Evolutionary conservation across 2,329 filamentous ascomycete species (phyloP), one percentile per base, ranked within the genome.

Genomic region (Neophaeococcomyces aloes): DNA sequence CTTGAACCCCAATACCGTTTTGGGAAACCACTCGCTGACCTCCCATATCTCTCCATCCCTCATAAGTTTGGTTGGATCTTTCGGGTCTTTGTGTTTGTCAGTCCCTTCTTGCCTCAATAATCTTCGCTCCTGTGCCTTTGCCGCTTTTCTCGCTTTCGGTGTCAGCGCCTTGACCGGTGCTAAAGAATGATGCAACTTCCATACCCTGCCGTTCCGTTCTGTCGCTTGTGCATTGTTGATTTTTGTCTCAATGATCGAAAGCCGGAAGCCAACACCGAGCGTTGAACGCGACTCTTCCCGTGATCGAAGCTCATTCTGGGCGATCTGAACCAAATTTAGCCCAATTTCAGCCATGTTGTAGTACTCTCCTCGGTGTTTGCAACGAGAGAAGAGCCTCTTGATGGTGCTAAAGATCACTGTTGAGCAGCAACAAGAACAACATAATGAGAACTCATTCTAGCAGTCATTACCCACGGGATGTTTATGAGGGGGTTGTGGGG

Each of bases 281-380:
- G 49, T 49, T 17, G 44, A 46, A 2, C 49, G 41, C 13, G 40
- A 46, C 18, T 47, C 49, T 35, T 51, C 49, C 6, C 47, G 47
- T 3, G 47, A 40, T n/a, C 49, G 43, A 15, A 51, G 49, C 29
- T 51, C 49, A 30, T 51, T 51, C 42, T 57, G 47, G 44, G 56
- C 45, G 44, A 56, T 40, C 38, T 57, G 41, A 42, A 53, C 39
- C 47, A 56, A 15, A 48, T 57, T 47, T 38, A 56, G 40, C 13
- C 49, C 49, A 5, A 51, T 11, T 21, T 44, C 49, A 4, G 29
- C 38, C 44, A 49, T 42, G 30, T 15, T 42, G 18, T 10, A 27
- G 23, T 27, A 10, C 5, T 10, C 23, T 6, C 5, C 5, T 5
- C 23, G 23, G 23, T 27, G 23, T 5, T 10, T 27, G 10, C 23